These are phyloP conservation scores for Articulospora tetracladia DNA, from an alignment of 495 filamentous ascomycete genomes.

Conservation along the genomic window DNA sequence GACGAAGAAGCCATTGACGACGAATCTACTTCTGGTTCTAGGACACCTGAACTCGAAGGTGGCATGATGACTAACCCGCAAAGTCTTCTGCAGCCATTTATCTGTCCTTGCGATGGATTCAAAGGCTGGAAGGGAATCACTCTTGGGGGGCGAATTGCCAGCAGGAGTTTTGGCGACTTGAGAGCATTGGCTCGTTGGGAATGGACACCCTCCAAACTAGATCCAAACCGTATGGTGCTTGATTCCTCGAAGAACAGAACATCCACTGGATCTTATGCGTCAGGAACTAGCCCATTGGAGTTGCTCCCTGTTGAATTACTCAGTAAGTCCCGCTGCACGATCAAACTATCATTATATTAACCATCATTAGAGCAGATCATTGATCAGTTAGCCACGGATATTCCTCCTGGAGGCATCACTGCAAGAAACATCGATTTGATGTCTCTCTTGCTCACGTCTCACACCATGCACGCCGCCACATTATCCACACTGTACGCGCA, in stretches of 20 bases:
- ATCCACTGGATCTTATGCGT: slow-evolving; percentile 20
- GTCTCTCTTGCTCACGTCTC: slow-evolving; percentile 71
- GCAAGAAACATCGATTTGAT: slow-evolving; percentile 81
- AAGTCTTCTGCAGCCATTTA: slow-evolving; percentile 47
- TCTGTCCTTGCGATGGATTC: slow-evolving; percentile 69
- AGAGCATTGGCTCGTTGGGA: slow-evolving; percentile 54
- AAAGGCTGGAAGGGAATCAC: slow-evolving; percentile 70
- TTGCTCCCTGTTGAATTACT: slow-evolving; percentile 67
- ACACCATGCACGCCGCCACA: slow-evolving; percentile 71
- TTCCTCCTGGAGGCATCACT: slow-evolving; percentile 73
- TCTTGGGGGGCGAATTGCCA: slow-evolving; percentile 59
- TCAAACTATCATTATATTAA: slow-evolving; percentile 14
- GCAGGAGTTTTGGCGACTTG: slow-evolving; percentile 70
- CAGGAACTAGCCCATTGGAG: slow-evolving; percentile 53
- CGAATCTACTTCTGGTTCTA: slow-evolving; percentile 10
- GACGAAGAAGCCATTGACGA: slow-evolving; percentile 44
- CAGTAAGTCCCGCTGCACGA: slow-evolving; percentile 46
- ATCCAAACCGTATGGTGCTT: slow-evolving; percentile 2
- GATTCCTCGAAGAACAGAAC: slow-evolving; percentile 22
- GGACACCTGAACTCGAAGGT: slow-evolving; percentile 12
- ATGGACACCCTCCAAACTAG: slow-evolving; percentile 40
- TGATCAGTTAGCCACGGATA: slow-evolving; percentile 66
- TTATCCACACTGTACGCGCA: slow-evolving; percentile 74
- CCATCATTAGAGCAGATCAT: slow-evolving; percentile 64
- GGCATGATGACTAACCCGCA: slow-evolving; percentile 15